Base-by-base conservation (phyloP, 2,329 filamentous ascomycete genomes). In the Monosporascus sp. region DNA sequence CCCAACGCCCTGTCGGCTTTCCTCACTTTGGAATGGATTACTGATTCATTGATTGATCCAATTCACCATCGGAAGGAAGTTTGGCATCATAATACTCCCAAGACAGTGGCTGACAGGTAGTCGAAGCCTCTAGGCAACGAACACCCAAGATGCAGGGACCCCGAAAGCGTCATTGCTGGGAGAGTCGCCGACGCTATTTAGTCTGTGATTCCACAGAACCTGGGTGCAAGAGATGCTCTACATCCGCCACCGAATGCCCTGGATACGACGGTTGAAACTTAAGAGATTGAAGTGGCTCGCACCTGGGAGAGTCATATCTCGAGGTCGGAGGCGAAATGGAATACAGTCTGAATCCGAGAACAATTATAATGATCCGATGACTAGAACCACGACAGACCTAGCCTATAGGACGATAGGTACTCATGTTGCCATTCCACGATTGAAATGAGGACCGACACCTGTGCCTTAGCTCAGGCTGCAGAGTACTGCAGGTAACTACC, bases 191-290 rank as follows among this genome's bases (percentile, higher is more conserved):
- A 35, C 65, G 61, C 3, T 60, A 48, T 31, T 38, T 68, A 15
- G 64, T 67, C 24, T 68, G 65, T 48, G 65, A 67, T 55, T 67
- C 61, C 41, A 60, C 59, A 22, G 53, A 51, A 47, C 64, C 66
- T 11, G 41, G 17, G 44, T 68, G 65, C 53, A 63, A 59, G 15
- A 60, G 65, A 38, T 69, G 66, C 38, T 46, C 55, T 24, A n/a
- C 50, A 1, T 56, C 56, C 3, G 64, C 58, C n/a, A 56, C 56
- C 14, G 26, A 46, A n/a, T 69, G 65, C 48, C 64, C 64, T 5
- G 65, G 65, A 18, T 68, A 69, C 41, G 37, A 52, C 37, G 54
- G 59, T 49, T 43, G 38, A 58, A 65, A 48, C 65, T 65, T 26
- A 47, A 40, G 20, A 51, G 51, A 52, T 26, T 51, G 6, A 63